Evolutionary conservation across 2,329 filamentous ascomycete genomes (phyloP), one percentile per base, ranked within the genome.

Genomic region (Trichoderma sp.): DNA sequence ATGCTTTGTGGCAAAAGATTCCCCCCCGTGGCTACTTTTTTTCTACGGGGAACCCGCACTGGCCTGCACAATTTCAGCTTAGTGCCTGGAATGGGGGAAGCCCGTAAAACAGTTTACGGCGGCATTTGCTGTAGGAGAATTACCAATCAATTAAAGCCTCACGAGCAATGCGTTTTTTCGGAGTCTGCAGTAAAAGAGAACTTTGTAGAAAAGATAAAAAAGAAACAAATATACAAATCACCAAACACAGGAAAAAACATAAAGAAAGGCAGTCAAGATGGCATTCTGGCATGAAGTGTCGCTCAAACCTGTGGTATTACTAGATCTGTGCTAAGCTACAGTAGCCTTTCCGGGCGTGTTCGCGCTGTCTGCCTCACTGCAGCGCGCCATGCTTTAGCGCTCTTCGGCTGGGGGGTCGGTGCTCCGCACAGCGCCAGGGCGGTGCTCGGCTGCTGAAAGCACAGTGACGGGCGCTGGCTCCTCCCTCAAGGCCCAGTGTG

Each of bases 11-110:
- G 63, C 63, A 31, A 66, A 66, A 16, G 55, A 27, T 37, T 37
- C 19, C 31, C 37, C 37, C 29, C 43, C 63, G 63, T 66, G 63
- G 63, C 63, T 66, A 52, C n/a, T 43, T 43, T 68, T 68, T 62
- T 33, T 68, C 21, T 57, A 69, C 68, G 68, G 68, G 61, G 68
- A 66, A 66, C 56, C 68, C 68, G 68, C 68, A 47, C n/a, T 66
- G 62, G 53, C 55, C 47, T 35, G 58, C 59, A 40, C 66, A 52
- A 29, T 62, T 68, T 68, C 52, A 63, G 58, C 53, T 68, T 68
- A 68, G 67, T 68, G 60, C 49, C 60, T 63, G 57, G 57, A 35
- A 60, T 43, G 57, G 29, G 58, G 67, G 53, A 53, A 64, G 7
- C 49, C 56, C n/a, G 47, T 49, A 49, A 49, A 49, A 58, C 31